Conservation (phyloP, 441 rosid species). For the Corymbia calophylla region DNA sequence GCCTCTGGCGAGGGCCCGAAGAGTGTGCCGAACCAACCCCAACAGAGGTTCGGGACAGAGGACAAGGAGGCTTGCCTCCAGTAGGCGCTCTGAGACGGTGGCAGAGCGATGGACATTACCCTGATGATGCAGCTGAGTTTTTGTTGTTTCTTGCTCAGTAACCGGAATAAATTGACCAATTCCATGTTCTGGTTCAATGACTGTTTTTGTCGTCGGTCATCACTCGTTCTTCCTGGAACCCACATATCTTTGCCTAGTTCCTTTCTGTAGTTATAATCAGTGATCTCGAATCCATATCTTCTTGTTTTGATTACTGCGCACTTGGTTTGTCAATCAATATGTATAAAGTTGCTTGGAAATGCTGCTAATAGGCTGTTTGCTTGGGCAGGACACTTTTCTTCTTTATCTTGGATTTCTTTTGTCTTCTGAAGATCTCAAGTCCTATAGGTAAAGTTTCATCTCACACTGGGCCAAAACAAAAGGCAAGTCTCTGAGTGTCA, state of each 20-base stretch:
- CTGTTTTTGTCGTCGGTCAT: no score
- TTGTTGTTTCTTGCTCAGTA: no score
- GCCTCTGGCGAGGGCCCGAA: no score
- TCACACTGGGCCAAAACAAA: neutral
- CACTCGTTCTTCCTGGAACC: no score
- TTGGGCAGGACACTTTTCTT: slow-evolving; percentile 56
- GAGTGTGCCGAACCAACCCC: no score
- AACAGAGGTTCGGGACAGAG: no score
- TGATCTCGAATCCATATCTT: neutral
- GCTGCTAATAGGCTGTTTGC: neutral
- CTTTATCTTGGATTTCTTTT: slow-evolving; percentile 4
- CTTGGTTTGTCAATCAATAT: neutral
- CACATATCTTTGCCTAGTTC: neutral
- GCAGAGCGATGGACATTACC: no score
- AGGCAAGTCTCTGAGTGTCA: neutral
- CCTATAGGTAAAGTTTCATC: slow-evolving; percentile 18
- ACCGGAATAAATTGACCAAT: no score
- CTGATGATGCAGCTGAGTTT: no score
- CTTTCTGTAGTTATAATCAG: neutral
- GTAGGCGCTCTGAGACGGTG: no score
- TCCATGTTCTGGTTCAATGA: no score
- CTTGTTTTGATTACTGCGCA: neutral
- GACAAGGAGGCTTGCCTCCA: no score
- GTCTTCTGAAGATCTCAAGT: slow-evolving; percentile 1
- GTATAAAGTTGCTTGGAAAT: neutral